Evolutionary conservation across 139 green algal genomes (phyloP).

Genomic region (Astrephomene gubernaculifera): DNA sequence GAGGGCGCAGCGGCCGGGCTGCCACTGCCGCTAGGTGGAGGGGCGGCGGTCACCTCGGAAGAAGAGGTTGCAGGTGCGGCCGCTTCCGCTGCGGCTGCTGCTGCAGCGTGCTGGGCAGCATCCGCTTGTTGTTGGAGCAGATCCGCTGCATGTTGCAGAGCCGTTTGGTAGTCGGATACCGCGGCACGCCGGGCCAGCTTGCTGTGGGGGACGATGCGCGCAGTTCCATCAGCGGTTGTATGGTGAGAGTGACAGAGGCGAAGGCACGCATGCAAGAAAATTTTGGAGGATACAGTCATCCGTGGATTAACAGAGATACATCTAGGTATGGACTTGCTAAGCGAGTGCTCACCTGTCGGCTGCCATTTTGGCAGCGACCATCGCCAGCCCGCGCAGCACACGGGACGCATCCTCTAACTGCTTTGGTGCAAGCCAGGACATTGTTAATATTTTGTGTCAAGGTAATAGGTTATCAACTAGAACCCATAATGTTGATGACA

Average conservation of each 20-base stretch:
- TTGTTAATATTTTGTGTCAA: too few relatives aligned
- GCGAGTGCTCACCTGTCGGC: constrained; percentile 58
- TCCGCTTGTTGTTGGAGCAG: constrained; percentile 39
- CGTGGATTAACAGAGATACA: neutral
- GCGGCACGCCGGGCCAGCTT: constrained; percentile 21
- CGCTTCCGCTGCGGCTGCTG: neutral
- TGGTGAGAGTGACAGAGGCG: neutral
- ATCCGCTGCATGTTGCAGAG: constrained; percentile 39
- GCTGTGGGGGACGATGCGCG: constrained; percentile 10
- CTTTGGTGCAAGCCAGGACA: constrained; percentile 66
- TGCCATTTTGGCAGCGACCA: constrained; percentile 68
- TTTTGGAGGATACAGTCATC: neutral
- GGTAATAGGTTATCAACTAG: too few relatives aligned
- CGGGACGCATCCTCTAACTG: constrained; percentile 72
- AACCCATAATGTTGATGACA: too few relatives aligned
- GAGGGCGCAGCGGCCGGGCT: neutral
- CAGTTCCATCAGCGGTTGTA: neutral
- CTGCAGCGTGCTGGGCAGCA: constrained; percentile 15
- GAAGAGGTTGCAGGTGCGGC: neutral
- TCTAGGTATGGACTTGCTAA: neutral
- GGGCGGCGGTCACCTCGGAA: neutral
- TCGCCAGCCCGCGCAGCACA: constrained; percentile 64
- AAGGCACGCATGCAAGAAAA: neutral
- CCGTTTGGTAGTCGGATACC: constrained; percentile 37
- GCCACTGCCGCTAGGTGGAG: neutral